Conservation (phyloP, 345 rosid species). For the Erodium maritimum region DNA sequence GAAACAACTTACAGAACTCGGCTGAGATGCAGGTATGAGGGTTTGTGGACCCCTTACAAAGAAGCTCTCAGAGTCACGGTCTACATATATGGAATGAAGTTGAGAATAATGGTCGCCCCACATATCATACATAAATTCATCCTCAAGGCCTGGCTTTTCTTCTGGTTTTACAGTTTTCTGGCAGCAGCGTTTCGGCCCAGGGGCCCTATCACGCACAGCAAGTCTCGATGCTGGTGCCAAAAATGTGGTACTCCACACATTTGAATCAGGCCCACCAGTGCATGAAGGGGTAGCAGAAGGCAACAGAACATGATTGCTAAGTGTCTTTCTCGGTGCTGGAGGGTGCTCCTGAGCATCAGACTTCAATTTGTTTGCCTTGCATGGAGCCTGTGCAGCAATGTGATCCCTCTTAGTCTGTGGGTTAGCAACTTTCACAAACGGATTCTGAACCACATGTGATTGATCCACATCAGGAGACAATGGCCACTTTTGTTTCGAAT, state of each 20-base stretch:
- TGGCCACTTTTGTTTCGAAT: constrained; percentile 19
- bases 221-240: constrained; percentile 28
- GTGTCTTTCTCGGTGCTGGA: constrained; percentile 10
- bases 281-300: constrained; percentile 42
- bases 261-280: constrained; percentile 16
- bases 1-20: constrained; percentile 36
- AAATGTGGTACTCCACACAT: constrained; percentile 21
- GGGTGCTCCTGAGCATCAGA: constrained; percentile 14
- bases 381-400: constrained; percentile 16
- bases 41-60: constrained; percentile 74
- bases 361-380: constrained; percentile 7
- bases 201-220: constrained; percentile 71
- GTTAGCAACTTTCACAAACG: constrained; percentile 20
- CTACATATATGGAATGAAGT: constrained; percentile 27
- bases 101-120: constrained; percentile 81
- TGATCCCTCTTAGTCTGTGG: constrained; percentile 12
- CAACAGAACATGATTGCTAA: constrained; percentile 23
- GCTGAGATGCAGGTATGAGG: constrained; percentile 38
- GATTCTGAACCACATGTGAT: constrained; percentile 15
- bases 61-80: constrained; percentile 53
- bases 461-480: constrained; percentile 23
- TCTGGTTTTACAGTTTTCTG: constrained; percentile 20
- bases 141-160: constrained; percentile 16
- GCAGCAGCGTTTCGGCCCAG: constrained; percentile 33
- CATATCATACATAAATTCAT: constrained; percentile 52